Percentiles rank a stretch among this genome's conserved stretches.
Conservation (phyloP, 2,329 filamentous ascomycete species). For the Pseudogymnoascus sp. region DNA sequence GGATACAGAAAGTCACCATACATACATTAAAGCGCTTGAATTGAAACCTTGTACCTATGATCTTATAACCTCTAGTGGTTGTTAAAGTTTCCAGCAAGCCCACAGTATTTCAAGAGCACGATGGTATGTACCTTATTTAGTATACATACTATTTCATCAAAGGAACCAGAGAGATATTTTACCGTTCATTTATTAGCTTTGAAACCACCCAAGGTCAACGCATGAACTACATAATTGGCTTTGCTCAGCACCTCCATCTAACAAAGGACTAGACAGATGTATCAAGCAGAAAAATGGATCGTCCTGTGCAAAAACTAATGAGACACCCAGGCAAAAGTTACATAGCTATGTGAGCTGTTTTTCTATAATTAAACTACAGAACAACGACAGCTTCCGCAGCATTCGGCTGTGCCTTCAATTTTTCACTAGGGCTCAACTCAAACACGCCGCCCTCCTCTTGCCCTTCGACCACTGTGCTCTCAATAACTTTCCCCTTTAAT, state of each 20-base stretch:
- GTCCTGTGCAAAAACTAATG: neutral
- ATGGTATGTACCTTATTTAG: too few relatives aligned
- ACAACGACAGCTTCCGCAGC: neutral
- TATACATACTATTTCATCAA: too few relatives aligned
- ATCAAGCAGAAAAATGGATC: neutral
- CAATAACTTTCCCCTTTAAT: constrained; percentile 25
- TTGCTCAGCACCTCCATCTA: neutral
- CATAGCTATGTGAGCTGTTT: neutral
- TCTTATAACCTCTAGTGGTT: too few relatives aligned
- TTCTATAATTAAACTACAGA: neutral
- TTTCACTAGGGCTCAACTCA: constrained; percentile 24
- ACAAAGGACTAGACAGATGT: neutral
- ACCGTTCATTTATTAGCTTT: neutral
- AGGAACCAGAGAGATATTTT: too few relatives aligned
- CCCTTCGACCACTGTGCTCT: neutral
- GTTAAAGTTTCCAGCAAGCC: too few relatives aligned
- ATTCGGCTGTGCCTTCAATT: constrained; percentile 14
- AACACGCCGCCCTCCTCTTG: constrained; percentile 21
- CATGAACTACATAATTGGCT: neutral
- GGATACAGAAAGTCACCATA: too few relatives aligned
- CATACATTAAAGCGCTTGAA: too few relatives aligned
- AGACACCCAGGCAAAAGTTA: neutral
- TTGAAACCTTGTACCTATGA: too few relatives aligned
- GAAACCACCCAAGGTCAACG: neutral
- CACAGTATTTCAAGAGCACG: too few relatives aligned